Base-by-base conservation (phyloP, 164 flowering plant genomes). In the Macadamia integrifolia region DNA sequence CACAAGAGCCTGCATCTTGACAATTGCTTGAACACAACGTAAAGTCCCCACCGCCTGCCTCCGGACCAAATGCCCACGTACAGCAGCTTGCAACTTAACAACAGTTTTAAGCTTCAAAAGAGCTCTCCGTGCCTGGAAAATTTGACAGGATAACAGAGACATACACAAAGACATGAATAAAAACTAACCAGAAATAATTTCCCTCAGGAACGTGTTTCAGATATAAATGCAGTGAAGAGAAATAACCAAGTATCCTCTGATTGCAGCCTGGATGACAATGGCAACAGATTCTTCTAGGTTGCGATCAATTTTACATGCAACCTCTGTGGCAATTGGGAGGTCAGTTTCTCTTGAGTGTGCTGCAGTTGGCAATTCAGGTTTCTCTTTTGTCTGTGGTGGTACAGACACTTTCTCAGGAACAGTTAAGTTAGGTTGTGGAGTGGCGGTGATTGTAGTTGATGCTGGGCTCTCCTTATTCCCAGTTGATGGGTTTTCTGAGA, bases 21-120 rank as follows among this genome's bases (percentile, higher is more conserved):
- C 76, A 75, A 94, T 88, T 74, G 95, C 98, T 72, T 86, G 94
- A 61, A 88, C 85, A 73, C 98, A 92, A 23, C 91, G 90, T 30
- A 95, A 80, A 18, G 96, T 80, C 66, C 92, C 97, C 64, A 84
- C 81, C 55, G 99, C 98, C 79, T 88, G 91, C 75, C 79, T 82
- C 61, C 99, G 78, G 49, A 90, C 99, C 78, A 95, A 73, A 79
- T 88, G 89, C 60, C 99, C 98, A 62, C 99, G 90, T 17, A 91
- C 84, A 65, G 86, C 92, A 72, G 99, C 98, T 86, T 95, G 98
- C 81, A 95, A 70, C 77, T 92, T 94, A 53, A 89, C 79, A 0
- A 81, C 76, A 74, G 76, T 86, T 81, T 84, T 87, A 12, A 81
- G 82, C 84, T 86, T 85, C 65, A 75, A 58, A 46, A 89, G 77